A percentile compares a stretch with the other conserved stretches of the same genome.
Conservation (phyloP, 768 basidiomycete species). For the Glaciozyma antarctica region DNA sequence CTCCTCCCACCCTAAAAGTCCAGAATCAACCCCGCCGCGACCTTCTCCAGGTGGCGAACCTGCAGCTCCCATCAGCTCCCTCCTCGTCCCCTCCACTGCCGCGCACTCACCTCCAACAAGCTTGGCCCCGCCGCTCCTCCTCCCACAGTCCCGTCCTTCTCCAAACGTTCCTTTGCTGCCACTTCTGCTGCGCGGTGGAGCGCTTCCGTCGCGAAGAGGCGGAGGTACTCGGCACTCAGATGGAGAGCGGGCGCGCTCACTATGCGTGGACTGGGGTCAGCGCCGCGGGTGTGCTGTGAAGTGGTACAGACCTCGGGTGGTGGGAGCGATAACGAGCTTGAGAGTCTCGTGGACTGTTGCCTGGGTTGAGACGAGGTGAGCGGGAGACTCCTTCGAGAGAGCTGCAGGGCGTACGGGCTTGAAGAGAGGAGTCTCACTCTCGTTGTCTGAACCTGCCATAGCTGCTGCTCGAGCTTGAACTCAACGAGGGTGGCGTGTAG, state of each 20-base stretch:
- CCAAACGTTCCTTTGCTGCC: slow-evolving; percentile 6
- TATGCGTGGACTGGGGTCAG: not conserved
- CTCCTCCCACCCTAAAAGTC: slow-evolving; percentile 10
- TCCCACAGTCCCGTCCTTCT: not conserved
- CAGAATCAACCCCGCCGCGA: slow-evolving; percentile 23
- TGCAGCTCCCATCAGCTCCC: not conserved
- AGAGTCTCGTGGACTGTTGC: slow-evolving; percentile 24
- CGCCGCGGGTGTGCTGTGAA: not conserved
- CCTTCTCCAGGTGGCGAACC: slow-evolving; percentile 25
- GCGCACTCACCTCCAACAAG: slow-evolving; percentile 14
- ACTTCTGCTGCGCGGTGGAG: slow-evolving; percentile 20
- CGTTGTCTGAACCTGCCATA: no score
- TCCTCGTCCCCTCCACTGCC: not conserved
- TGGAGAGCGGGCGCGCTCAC: slow-evolving; percentile 22
- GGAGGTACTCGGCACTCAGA: slow-evolving; percentile 26
- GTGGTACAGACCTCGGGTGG: slow-evolving; percentile 7
- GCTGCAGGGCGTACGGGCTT: no score
- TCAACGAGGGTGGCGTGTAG: no score
- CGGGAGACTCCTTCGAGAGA: no score
- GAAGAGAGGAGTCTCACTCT: no score
- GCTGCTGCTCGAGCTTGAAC: no score
- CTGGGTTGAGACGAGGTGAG: not conserved
- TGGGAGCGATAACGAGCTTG: slow-evolving; percentile 8
- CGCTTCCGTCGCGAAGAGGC: slow-evolving; percentile 24
- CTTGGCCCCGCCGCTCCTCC: not conserved